A percentile compares a stretch with the other conserved stretches of the same genome.
phyloP scores from a whole-genome alignment of 345 rosid genomes.

The Linum lewisii region DNA sequence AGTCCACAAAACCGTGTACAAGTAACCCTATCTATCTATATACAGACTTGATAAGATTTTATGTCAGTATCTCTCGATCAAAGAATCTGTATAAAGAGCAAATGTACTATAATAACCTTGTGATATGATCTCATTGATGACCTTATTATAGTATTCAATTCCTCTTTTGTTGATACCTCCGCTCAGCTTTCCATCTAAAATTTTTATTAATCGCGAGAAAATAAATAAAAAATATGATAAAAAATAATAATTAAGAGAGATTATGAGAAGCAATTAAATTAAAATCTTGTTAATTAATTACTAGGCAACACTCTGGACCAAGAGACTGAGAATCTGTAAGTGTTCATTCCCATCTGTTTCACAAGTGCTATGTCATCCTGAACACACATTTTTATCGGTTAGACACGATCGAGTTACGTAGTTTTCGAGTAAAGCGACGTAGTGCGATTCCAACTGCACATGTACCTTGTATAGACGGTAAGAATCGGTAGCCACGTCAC shows the following conservation, averaged over 20 bases:
- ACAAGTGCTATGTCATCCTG: neutral
- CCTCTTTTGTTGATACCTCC: slow-evolving; percentile 19
- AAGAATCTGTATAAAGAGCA: too few relatives aligned
- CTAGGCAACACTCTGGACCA: neutral
- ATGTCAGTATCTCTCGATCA: too few relatives aligned
- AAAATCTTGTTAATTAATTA: too few relatives aligned
- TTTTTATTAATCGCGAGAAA: too few relatives aligned
- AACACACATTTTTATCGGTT: neutral
- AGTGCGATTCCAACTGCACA: too few relatives aligned
- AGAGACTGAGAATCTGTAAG: neutral
- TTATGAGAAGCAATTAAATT: too few relatives aligned
- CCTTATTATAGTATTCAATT: slow-evolving; percentile 20
- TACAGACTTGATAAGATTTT: too few relatives aligned
- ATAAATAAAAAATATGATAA: too few relatives aligned
- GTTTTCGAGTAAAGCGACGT: too few relatives aligned
- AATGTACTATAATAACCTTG: slow-evolving; percentile 15
- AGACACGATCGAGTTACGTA: neutral
- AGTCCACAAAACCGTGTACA: too few relatives aligned
- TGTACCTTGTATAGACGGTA: neutral
- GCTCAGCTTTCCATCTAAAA: slow-evolving; percentile 11
- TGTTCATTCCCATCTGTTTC: neutral
- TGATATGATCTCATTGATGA: slow-evolving; percentile 18
- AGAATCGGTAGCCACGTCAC: neutral
- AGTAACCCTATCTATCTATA: too few relatives aligned
- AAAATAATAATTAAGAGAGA: too few relatives aligned